Base-by-base conservation (phyloP, 2,329 filamentous ascomycete species). In the Pseudogymnoascus sp. region DNA sequence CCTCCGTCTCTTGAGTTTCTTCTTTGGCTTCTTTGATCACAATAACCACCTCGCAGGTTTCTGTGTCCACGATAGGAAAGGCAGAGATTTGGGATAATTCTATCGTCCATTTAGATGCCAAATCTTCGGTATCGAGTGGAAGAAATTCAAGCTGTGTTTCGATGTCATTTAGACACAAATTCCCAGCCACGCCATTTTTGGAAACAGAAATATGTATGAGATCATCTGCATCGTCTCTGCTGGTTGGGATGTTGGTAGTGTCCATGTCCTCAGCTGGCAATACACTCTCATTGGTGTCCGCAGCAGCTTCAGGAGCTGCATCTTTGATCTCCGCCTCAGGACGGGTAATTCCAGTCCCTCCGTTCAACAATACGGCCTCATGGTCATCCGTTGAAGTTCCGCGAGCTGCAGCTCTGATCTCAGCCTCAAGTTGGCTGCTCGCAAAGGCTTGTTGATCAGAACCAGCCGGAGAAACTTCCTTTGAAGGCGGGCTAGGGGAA, bases 381-480 rank as follows among this genome's bases (percentile, higher is more conserved):
- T 21, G n/a, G 35, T 5, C 29, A 21, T 35, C 29, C 18, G 29
- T 3, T 55, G 8, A 12, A 33, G 48, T 12, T 21, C 21, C 48
- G 13, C n/a, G 29, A 55, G 48, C 48, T 13, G 36, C 35, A 8
- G 61, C 59, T 27, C 65, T 68, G 45, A 71, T 68, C 39, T 52
- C 15, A 15, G 69, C 68, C 1, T 72, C 55, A 25, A 71, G 31
- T 5, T 72, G 59, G 39, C 71, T 72, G 12, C 71, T 71, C 10
- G 65, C 62, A 27, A 42, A 25, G 8, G 62, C 60, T 27, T 69
- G 59, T 25, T 67, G 68, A 25, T 65, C 58, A 40, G 66, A 67
- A 29, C 67, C 25, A 25, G 72, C 63, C 33, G 65, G 64, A n/a
- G 60, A 45, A 7, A 61, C 52, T 13, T 59, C 62, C 31, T 65